These are phyloP conservation scores for Apiosordaria backusii DNA, from an alignment of 495 filamentous ascomycete genomes.

Conservation along the genomic window DNA sequence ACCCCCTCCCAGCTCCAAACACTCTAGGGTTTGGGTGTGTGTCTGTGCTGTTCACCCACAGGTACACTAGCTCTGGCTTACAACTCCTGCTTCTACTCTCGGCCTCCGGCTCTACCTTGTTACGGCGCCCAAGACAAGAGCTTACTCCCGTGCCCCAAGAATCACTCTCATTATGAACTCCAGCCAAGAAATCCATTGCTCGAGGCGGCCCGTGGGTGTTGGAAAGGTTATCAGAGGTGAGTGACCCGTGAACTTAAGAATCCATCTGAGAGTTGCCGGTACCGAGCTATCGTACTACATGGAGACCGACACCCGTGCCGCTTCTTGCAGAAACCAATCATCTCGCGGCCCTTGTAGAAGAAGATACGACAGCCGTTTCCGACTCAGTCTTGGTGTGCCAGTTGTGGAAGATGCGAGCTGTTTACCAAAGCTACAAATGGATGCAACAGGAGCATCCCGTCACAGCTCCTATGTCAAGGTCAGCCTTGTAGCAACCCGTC, in stretches of 20 bases:
- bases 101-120: too few species aligned
- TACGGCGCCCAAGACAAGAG: too few species aligned
- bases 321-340: neutral
- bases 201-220: too few species aligned
- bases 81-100: neutral
- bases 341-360: neutral
- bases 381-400: neutral
- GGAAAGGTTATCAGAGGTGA: too few species aligned
- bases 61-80: neutral
- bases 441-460: too few species aligned
- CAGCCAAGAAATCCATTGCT: neutral
- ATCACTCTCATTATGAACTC: neutral
- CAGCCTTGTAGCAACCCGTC: neutral
- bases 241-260: neutral
- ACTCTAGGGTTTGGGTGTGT: slow-evolving; percentile 2
- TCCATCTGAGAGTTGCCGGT: neutral
- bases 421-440: neutral
- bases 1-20: slow-evolving; percentile 1
- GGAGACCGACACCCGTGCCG: neutral
- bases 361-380: neutral
- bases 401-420: neutral
- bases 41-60: neutral
- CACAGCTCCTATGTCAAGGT: neutral
- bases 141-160: too few species aligned
- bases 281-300: neutral